These are phyloP conservation scores for Nyssa sinensis DNA, from an alignment of 148 eudicot genomes.

Conservation along the genomic window DNA sequence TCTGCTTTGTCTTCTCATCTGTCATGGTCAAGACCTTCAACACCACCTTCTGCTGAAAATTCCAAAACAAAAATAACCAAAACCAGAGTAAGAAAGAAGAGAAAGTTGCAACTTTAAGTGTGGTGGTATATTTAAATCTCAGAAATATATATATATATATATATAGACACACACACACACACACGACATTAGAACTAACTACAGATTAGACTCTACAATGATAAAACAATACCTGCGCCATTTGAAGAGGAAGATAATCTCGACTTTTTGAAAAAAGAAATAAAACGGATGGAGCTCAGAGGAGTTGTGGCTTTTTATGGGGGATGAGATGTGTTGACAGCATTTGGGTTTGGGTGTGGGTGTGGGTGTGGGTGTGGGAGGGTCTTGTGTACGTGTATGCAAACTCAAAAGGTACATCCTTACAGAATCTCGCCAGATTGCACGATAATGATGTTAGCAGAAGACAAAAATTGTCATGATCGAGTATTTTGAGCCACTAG, in stretches of 20 bases:
- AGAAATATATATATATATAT: too few relatives aligned
- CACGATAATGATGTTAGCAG: not conserved
- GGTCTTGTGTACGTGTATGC: not conserved
- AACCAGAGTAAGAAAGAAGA: not conserved
- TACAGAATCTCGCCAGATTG: not conserved
- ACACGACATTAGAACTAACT: not conserved
- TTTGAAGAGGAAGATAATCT: not conserved
- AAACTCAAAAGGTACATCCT: not conserved
- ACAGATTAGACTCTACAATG: not conserved
- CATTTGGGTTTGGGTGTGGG: too few relatives aligned
- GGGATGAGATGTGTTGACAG: not conserved
- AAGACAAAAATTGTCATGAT: not conserved
- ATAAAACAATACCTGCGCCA: not conserved
- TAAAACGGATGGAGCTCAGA: not conserved
- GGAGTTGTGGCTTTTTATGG: not conserved
- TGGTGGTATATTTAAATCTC: too few relatives aligned
- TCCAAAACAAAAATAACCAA: not conserved
- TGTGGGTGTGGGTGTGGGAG: not conserved
- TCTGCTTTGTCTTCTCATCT: slow-evolving; percentile 75
- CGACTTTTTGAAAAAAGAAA: not conserved
- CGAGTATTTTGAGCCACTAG: not conserved
- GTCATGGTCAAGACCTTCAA: slow-evolving; percentile 75
- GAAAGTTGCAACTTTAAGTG: not conserved
- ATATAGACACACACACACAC: too few relatives aligned
- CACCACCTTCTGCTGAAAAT: slow-evolving; percentile 51